Evolutionary conservation across 441 rosid genomes (phyloP), one percentile per base, ranked within the genome.

Genomic region (Aleurites moluccanus): DNA sequence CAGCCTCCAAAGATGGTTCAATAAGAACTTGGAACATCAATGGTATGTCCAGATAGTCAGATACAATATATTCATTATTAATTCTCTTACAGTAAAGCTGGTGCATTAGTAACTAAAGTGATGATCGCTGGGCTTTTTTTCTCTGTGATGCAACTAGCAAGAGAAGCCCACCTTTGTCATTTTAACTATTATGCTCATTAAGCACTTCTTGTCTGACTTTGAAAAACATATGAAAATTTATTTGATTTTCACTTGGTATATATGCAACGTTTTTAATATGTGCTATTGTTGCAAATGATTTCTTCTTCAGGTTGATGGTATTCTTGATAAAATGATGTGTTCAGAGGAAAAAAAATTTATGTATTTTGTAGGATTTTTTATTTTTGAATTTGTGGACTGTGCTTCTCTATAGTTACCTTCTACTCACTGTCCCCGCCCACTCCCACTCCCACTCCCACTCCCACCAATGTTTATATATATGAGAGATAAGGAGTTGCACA

Each of bases 1-100:
- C 99, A n/a, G 90, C 97, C 71, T 96, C 98, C 38, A 96, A 96
- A 87, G 99, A 96, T 80, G 97, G 97, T 61, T 68, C 99, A 1
- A 86, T 96, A 21, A 86, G 96, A 86, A 81, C 88, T 76, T 96
- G 99, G 99, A 96, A 96, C 81, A 93, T 96, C 76, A 92, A 93
- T 73, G 98, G 99, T 96, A 82, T 55, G 94, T 63, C 44, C 21
- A 20, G 5, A 21, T 45, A 8, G 11, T 0, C 35, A n/a, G n/a
- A n/a, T n/a, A 50, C 33, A 35, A 18, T 44, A 63, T 63, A 20
- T 35, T 16, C 13, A 9, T 9, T 33, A 6, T 35, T 16, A 18
- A 63, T 63, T 35, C 0, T 63, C 67, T 33, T 33, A 35, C 23
- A 63, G 47, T 42, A 40, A 63, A 60, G 27, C 20, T 64, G 73